Evolutionary conservation across 192 early-diverging fungal genomes (phyloP).

Genomic region (Umbelopsis ramanniana): DNA sequence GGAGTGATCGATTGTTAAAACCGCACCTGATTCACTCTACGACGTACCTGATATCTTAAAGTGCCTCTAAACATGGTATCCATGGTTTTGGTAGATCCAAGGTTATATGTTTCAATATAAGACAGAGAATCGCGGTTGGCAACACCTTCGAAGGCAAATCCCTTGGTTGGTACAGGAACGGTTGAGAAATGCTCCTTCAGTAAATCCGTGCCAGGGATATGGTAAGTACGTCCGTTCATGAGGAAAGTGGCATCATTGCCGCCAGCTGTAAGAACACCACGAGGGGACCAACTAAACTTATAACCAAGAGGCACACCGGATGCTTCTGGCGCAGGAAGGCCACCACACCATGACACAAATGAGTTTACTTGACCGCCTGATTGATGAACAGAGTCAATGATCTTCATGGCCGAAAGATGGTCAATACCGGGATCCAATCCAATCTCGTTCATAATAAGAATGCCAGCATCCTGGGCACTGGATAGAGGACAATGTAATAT

Average conservation of each 20-base stretch:
- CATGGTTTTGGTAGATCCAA: conserved; percentile 70
- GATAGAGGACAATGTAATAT: background rate
- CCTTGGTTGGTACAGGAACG: conserved; percentile 79
- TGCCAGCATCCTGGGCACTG: conserved; percentile 76
- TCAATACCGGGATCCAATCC: conserved; percentile 99
- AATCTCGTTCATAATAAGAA: conserved; percentile 96
- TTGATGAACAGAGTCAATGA: conserved; percentile 85
- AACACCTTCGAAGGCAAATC: conserved; percentile 91
- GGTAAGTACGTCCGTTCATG: conserved; percentile 47
- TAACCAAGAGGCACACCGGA: conserved; percentile 91
- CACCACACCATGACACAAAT: conserved; percentile 97
- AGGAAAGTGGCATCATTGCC: conserved; percentile 77
- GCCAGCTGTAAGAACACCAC: conserved; percentile 89
- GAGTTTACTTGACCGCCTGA: conserved; percentile 65
- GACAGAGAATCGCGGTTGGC: conserved; percentile 93
- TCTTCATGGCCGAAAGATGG: conserved; percentile 95
- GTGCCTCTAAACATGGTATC: conserved; percentile 97
- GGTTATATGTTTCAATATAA: conserved; percentile 85
- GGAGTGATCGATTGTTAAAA: background rate
- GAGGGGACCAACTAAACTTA: conserved; percentile 96
- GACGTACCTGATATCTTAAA: conserved; percentile 73
- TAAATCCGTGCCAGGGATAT: conserved; percentile 71
- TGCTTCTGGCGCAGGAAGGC: conserved; percentile 90
- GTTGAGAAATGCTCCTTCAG: conserved; percentile 69
- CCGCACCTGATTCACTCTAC: background rate